Base-by-base conservation (phyloP, 208 protist species). In the Trypanosoma congolense region DNA sequence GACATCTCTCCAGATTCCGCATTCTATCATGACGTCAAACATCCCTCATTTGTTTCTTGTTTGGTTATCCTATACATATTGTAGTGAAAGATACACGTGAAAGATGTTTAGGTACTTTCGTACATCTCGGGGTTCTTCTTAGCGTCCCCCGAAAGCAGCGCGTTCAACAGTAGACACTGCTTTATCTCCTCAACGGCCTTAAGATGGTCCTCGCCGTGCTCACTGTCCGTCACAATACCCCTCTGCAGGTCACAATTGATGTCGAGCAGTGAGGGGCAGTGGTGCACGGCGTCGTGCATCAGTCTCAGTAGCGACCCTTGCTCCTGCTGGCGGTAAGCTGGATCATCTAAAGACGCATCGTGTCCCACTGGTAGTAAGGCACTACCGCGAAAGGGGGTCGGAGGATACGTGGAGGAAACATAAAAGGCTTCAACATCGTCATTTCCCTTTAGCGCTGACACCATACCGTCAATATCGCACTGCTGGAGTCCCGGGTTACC, bases 101-200 rank as follows among this genome's bases (percentile, higher is more conserved):
- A n/a, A n/a, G n/a, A n/a, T n/a, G n/a, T n/a, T n/a, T n/a, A n/a
- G n/a, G n/a, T n/a, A n/a, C n/a, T n/a, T n/a, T n/a, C n/a, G n/a
- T n/a, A n/a, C n/a, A n/a, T n/a, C n/a, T n/a, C n/a, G n/a, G n/a
- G n/a, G n/a, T n/a, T n/a, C n/a, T n/a, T n/a, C n/a, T n/a, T n/a
- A n/a, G n/a, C n/a, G n/a, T n/a, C n/a, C n/a, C n/a, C n/a, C n/a
- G n/a, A n/a, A n/a, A 77, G 8, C 41, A 77, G 52, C n/a, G 75
- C 72, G 56, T 90, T 85, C 36, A 85, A 44, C 29, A 86, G 50
- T 18, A 90, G 49, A 3, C 69, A 67, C 46, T 73, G 72, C 12
- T 66, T 63, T 16, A 80, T 71, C 22, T 75, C 58, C 14, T 48
- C 71, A 18, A 81, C 54, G 18, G 41, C 31, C 4, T 66, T 53